phyloP scores from a whole-genome alignment of 1,284 basidiomycete species.

The Afroboletus lepidellus region DNA sequence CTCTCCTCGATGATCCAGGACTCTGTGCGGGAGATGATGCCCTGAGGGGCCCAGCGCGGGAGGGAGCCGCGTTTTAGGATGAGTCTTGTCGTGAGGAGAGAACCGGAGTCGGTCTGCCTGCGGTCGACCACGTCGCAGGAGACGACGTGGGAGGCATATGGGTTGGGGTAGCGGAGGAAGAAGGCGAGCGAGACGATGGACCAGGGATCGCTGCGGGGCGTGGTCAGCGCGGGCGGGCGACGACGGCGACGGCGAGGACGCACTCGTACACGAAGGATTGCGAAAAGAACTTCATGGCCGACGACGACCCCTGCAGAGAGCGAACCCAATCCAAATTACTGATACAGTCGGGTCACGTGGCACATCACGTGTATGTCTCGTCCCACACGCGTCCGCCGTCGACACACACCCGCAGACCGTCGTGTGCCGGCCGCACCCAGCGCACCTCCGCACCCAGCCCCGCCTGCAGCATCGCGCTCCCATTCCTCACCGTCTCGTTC shows the following conservation, averaged over 20 bases:
- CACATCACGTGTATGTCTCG: slow-evolving; percentile 42
- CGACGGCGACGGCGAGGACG: slow-evolving; percentile 3
- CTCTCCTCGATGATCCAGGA: slow-evolving; percentile 91
- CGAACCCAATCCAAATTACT: too few species aligned
- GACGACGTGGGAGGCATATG: slow-evolving; percentile 90
- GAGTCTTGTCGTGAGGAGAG: slow-evolving; percentile 85
- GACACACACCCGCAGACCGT: slow-evolving; percentile 53
- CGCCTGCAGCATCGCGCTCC: slow-evolving; percentile 44
- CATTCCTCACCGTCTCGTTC: slow-evolving; percentile 41
- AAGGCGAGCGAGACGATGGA: slow-evolving; percentile 90
- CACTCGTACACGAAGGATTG: slow-evolving; percentile 82
- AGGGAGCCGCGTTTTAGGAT: slow-evolving; percentile 90
- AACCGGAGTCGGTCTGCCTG: slow-evolving; percentile 65
- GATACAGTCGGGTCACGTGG: slow-evolving; percentile 19
- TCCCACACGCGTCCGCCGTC: slow-evolving; percentile 43
- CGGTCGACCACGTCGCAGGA: slow-evolving; percentile 94
- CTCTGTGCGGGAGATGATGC: slow-evolving; percentile 72
- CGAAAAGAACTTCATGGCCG: slow-evolving; percentile 74
- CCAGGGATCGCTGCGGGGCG: slow-evolving; percentile 73
- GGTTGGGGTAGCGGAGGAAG: slow-evolving; percentile 96
- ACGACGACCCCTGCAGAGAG: slow-evolving; percentile 32
- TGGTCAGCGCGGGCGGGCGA: neutral
- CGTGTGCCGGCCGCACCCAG: slow-evolving; percentile 71
- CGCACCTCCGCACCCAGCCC: slow-evolving; percentile 44
- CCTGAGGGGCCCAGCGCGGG: slow-evolving; percentile 87